Conservation (phyloP, 495 filamentous ascomycete genomes). For the Clavariopsis aquatica region DNA sequence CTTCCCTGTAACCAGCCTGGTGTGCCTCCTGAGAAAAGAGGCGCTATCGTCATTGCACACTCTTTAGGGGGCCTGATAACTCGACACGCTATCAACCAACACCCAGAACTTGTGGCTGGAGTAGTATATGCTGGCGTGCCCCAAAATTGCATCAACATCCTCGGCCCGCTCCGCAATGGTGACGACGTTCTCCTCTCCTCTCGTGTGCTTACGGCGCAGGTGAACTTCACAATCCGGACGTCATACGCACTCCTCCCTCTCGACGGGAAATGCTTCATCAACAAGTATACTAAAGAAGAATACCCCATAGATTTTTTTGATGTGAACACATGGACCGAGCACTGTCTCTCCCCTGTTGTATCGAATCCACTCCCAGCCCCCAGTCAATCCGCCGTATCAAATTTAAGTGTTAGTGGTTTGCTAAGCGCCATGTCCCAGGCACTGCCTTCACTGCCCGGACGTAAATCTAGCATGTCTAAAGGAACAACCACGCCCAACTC, state of each 20-base stretch:
- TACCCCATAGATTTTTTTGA: conserved; percentile 87
- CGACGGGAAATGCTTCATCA: conserved; percentile 84
- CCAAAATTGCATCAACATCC: conserved; percentile 83
- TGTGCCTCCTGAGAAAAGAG: conserved; percentile 54
- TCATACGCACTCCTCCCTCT: conserved; percentile 84
- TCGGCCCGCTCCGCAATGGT: conserved; percentile 86
- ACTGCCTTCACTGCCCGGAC: conserved; percentile 38
- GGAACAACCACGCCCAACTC: conserved; percentile 8
- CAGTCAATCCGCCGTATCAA: conserved; percentile 10
- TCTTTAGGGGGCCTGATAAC: conserved; percentile 88
- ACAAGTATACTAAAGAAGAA: conserved; percentile 77
- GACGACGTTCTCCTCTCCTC: conserved; percentile 89
- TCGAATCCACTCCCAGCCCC: conserved; percentile 57
- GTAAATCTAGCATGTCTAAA: conserved; percentile 38
- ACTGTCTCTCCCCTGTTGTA: conserved; percentile 77
- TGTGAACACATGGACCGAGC: conserved; percentile 73
- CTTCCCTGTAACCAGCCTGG: conserved; percentile 70
- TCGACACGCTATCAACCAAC: conserved; percentile 83
- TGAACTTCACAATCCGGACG: conserved; percentile 90
- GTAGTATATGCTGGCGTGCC: conserved; percentile 86
- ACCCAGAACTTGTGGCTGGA: conserved; percentile 83
- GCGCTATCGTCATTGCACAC: conserved; percentile 83
- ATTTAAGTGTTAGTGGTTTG: conserved; percentile 43
- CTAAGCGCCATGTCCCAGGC: conserved; percentile 50
- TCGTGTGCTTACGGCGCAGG: conserved; percentile 87